Conservation (phyloP, 495 filamentous ascomycete genomes). For the Trypethelium eluteriae region DNA sequence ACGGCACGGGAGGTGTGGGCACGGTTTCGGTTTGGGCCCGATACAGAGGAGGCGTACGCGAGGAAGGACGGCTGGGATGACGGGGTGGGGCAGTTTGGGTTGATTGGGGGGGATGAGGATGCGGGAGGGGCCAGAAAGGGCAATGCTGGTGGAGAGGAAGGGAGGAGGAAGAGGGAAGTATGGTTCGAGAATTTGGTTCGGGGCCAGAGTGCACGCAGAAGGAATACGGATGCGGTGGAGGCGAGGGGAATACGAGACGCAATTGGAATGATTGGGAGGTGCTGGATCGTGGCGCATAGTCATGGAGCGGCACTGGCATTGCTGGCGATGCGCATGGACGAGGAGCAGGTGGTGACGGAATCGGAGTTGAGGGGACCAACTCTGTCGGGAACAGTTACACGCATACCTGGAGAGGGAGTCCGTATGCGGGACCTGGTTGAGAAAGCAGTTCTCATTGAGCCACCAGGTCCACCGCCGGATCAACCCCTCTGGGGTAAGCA, state of each 20-base stretch:
- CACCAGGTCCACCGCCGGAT: not conserved
- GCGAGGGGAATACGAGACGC: constrained; percentile 7
- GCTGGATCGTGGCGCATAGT: constrained; percentile 9
- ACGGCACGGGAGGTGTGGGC: constrained; percentile 2
- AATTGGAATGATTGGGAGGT: constrained; percentile 7
- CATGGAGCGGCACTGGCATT: not conserved
- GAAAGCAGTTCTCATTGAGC: constrained; percentile 1
- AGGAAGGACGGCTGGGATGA: not conserved
- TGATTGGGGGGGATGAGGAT: not conserved
- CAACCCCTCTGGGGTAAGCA: not conserved
- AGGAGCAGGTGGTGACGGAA: not conserved
- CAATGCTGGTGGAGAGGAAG: not conserved
- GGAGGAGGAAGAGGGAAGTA: not conserved
- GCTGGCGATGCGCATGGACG: not conserved
- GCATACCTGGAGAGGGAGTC: constrained; percentile 46
- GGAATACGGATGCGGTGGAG: constrained; percentile 6
- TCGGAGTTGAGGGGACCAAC: not conserved
- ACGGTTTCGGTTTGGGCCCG: not conserved
- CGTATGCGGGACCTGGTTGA: constrained; percentile 51
- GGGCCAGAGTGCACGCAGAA: constrained; percentile 1
- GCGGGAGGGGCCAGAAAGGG: not conserved
- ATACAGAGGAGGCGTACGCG: not conserved
- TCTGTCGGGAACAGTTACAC: not conserved
- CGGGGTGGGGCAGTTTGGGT: constrained; percentile 1
- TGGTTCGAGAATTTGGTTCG: constrained; percentile 11